Evolutionary conservation across 768 basidiomycete genomes (phyloP), one percentile per base, ranked within the genome.

Genomic region (Mycena chlorophos): DNA sequence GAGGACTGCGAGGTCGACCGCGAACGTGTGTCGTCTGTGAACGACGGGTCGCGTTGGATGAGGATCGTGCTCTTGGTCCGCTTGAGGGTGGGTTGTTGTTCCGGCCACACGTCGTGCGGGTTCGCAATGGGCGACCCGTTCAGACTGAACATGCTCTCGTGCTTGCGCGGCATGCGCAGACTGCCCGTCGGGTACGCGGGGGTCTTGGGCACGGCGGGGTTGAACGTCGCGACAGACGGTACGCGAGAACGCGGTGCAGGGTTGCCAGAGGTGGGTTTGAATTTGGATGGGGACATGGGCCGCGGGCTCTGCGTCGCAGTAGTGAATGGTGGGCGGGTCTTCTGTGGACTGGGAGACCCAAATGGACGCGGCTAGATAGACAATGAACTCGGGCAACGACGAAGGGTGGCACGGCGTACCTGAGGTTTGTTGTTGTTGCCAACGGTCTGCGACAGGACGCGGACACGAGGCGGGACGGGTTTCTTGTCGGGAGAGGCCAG

Each of bases 101-200:
- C 69, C 71, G 38, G 19, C 85, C 86, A 61, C 86, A 82, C 56
- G 4, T 84, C 77, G 64, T 86, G 88, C 1, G 90, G 89, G 66
- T 91, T 91, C 17, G 85, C 83, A 17, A 93, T 77, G 0, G 91
- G 91, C 0, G 89, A 91, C 3, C 91, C 91, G 57, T 94, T 93
- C 19, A 88, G 70, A 63, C 89, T 89, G 48, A 92, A 76, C 82
- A 92, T 83, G 64, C 77, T 84, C 69, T 94, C 91, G 64, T 90
- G 83, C 60, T 78, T 82, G 38, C 87, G 81, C 12, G 89, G 87
- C 66, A 86, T 75, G 23, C 90, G 84, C 45, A 86, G 74, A 3
- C 78, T 67, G 17, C 78, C 69, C 39, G 75, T 65, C 29, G 84
- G 83, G 61, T 73, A 87, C 56, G 68, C 74, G 43, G 82, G 81